Base-by-base conservation (phyloP, 1,284 basidiomycete genomes). In the Trichosporon faecale region DNA sequence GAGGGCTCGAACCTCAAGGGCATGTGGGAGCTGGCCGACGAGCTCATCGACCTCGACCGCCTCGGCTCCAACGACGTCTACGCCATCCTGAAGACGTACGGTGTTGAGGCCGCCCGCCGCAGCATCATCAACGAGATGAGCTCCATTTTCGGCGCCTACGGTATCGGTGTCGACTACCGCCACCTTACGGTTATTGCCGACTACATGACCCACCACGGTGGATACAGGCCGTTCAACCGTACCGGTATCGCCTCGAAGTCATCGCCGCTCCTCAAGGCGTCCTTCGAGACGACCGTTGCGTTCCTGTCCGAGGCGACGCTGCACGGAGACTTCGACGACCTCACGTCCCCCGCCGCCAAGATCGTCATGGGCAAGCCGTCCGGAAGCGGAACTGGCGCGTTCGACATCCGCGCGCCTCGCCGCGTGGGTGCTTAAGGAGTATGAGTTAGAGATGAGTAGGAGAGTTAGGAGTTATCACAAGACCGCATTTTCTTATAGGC, bases 151-250 rank as follows among this genome's bases (percentile, higher is more conserved):
- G 90, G 89, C n/a, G 94, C 92, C 3, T 99, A 99, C 85, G 96
- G 92, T 80, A 99, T 99, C 79, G 93, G 92, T 72, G 97, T 99
- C 68, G 91, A 98, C 84, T 90, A 89, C 76, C 89, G 97, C 68
- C 97, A 99, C 86, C 86, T 99, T 68, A 95, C 95, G 79, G 87
- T 99, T 72, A 98, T 99, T 80, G 97, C 97, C 37, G 97, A 99
- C 84, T 99, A 99, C 83, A 98, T 98, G 95, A 99, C 97, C 0
- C 97, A 95, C 79, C 93, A 95, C 66, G 97, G 97, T 61, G 94
- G 92, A 27, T 99, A 96, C 86, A 93, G 93, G 82, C 95, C 97
- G 1, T 99, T 99, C 86, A 99, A 98, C 84, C 91, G 97, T 66
- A 94, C 91, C 71, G 97, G 97, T 74, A 91, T 99, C 71, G 91